Evolutionary conservation across 78 protist species (phyloP).

Genomic region (Bigelowiella natans): DNA sequence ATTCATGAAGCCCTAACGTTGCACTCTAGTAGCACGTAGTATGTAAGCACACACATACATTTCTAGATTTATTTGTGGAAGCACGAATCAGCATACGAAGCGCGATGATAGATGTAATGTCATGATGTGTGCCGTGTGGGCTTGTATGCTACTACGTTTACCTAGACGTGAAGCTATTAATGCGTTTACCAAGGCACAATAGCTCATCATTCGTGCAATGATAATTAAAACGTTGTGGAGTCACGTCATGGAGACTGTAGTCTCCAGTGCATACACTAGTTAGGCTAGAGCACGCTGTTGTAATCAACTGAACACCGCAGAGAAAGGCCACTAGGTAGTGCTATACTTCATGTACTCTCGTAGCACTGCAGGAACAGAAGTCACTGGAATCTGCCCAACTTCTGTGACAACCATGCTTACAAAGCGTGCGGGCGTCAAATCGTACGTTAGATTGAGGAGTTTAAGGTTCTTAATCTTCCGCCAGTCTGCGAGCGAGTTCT

Average conservation of each 20-base stretch:
- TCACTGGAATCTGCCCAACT: conserved; percentile 82
- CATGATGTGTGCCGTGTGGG: too few species aligned
- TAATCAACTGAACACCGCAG: not conserved
- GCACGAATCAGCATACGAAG: too few species aligned
- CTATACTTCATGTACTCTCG: conserved; percentile 64
- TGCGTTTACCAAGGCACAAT: not conserved
- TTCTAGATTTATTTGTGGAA: too few species aligned
- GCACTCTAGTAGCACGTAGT: too few species aligned
- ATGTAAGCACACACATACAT: too few species aligned
- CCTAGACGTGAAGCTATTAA: not conserved
- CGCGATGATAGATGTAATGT: too few species aligned
- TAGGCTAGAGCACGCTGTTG: too few species aligned
- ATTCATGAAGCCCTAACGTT: too few species aligned
- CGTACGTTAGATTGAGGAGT: conserved; percentile 79
- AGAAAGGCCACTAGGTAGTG: not conserved
- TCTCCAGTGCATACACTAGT: not conserved
- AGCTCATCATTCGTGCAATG: not conserved
- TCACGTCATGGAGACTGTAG: not conserved
- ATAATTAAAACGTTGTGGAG: not conserved
- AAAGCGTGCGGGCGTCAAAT: conserved; percentile 83
- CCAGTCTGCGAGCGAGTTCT: conserved; percentile 4
- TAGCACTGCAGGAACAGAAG: conserved; percentile 84
- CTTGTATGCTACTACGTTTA: not conserved
- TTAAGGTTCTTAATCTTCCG: conserved; percentile 1
- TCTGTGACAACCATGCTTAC: conserved; percentile 80